These are phyloP conservation scores for Xylariaceae sp. DNA, from an alignment of 2,329 filamentous ascomycete genomes.

Conservation along the genomic window DNA sequence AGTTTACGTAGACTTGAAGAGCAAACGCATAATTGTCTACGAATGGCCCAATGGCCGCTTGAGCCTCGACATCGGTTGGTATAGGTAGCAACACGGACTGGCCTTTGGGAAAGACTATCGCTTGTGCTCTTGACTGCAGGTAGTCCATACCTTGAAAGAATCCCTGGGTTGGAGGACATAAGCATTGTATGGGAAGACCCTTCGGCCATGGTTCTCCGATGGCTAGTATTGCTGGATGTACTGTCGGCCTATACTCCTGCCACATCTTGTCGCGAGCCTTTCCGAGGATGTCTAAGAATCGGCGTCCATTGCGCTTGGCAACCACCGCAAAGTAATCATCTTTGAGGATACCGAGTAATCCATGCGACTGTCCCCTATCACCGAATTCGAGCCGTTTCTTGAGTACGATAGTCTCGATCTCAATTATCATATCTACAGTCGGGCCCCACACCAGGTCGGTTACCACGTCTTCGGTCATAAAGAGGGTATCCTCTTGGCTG, in stretches of 20 bases:
- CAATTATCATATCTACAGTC: conserved; percentile 23
- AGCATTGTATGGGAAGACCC: conserved; percentile 12
- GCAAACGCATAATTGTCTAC: conserved; percentile 18
- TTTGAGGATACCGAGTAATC: too few species aligned
- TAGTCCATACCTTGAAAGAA: conserved; percentile 12
- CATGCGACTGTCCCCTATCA: too few species aligned
- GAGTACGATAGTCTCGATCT: conserved; percentile 11
- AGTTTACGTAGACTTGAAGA: conserved; percentile 12
- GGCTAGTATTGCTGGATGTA: conserved; percentile 1
- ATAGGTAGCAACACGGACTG: conserved; percentile 2
- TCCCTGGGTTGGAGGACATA: neutral
- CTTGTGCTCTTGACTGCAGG: conserved; percentile 12
- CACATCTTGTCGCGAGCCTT: conserved; percentile 16
- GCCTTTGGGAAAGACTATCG: conserved; percentile 14
- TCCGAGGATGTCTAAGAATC: conserved; percentile 17
- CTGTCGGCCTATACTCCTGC: conserved; percentile 5
- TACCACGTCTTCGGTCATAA: conserved; percentile 5
- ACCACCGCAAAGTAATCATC: neutral
- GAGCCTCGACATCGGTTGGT: conserved; percentile 10
- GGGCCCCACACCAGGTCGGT: conserved; percentile 25
- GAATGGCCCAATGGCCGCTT: conserved; percentile 13
- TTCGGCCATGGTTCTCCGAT: conserved; percentile 12
- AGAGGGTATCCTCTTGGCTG: neutral
- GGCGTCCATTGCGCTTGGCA: neutral
- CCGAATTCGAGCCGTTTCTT: neutral